Evolutionary conservation across 371 early-diverging fungal species (phyloP).

Genomic region (Dichotomocladium elegans): DNA sequence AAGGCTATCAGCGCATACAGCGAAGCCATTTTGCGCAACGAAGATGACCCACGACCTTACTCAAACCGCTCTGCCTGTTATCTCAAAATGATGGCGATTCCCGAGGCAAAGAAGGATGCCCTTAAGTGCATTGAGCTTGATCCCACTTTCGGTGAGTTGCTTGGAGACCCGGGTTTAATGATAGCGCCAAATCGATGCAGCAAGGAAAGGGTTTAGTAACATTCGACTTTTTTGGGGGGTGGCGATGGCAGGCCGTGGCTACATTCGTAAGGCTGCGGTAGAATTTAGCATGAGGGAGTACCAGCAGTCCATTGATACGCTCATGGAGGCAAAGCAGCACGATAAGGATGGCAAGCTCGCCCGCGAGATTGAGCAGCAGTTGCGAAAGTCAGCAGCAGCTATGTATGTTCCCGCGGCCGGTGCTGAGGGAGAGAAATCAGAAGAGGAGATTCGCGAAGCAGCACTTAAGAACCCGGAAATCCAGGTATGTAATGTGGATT

Average conservation of each 20-base stretch:
- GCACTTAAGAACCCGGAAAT: constrained; percentile 94
- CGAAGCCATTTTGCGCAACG: constrained; percentile 97
- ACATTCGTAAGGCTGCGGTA: constrained; percentile 95
- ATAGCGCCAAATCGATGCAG: not conserved
- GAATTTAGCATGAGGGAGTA: constrained; percentile 87
- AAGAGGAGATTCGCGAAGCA: constrained; percentile 77
- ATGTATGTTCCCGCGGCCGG: constrained; percentile 61
- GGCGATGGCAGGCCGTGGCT: constrained; percentile 90
- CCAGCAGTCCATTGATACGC: constrained; percentile 79
- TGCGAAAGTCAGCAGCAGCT: constrained; percentile 73
- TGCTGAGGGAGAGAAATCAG: constrained; percentile 41
- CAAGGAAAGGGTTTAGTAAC: not conserved
- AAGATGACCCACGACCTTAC: constrained; percentile 84
- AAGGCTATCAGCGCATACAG: constrained; percentile 93
- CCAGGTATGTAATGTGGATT: constrained; percentile 32
- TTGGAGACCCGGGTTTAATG: no score
- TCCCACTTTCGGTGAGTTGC: constrained; percentile 73
- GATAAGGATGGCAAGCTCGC: constrained; percentile 83
- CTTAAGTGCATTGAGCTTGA: constrained; percentile 87
- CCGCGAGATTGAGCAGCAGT: constrained; percentile 80
- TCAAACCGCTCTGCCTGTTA: constrained; percentile 97
- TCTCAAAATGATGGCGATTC: constrained; percentile 90
- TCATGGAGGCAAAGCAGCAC: constrained; percentile 70
- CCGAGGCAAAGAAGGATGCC: constrained; percentile 95
- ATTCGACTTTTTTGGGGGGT: no score